A percentile compares a stretch with the other conserved stretches of the same genome.
Conservation (phyloP, 306 rosid genomes). For the Ceratonia siliqua region DNA sequence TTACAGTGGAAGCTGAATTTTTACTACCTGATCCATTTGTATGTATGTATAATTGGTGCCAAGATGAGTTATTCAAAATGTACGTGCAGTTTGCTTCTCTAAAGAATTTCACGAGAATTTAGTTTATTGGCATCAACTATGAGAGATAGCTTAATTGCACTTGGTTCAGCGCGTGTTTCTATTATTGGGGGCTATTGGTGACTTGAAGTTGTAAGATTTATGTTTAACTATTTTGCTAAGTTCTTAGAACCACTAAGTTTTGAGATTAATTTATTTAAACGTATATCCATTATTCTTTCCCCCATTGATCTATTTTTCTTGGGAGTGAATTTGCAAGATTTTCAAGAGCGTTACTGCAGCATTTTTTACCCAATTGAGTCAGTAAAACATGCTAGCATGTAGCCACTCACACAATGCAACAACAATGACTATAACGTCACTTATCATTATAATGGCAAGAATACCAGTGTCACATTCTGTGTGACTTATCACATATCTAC, state of each 20-base stretch:
- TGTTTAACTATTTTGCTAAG: constrained; percentile 6
- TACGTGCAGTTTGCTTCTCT: not conserved
- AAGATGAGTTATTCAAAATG: not conserved
- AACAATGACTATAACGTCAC: not conserved
- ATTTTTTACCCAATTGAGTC: not conserved
- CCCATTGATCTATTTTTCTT: not conserved
- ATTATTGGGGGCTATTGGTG: not conserved
- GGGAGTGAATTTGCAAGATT: not conserved
- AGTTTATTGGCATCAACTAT: not conserved
- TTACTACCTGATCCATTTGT: not conserved
- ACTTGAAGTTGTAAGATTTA: not conserved
- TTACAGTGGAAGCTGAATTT: not conserved
- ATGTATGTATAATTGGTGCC: no score
- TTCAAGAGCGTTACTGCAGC: not conserved
- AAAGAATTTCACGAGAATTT: not conserved
- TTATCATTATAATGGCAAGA: not conserved
- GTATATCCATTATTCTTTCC: not conserved
- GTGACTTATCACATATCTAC: not conserved
- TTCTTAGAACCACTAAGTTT: constrained; percentile 8
- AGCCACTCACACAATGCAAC: not conserved
- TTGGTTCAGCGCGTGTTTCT: not conserved
- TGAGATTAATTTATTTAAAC: not conserved
- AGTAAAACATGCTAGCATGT: not conserved
- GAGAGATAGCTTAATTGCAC: not conserved
- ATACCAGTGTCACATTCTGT: not conserved